These are phyloP conservation scores for Plasmodium fragile DNA, from an alignment of 169 alveolate genomes.

Conservation along the genomic window DNA sequence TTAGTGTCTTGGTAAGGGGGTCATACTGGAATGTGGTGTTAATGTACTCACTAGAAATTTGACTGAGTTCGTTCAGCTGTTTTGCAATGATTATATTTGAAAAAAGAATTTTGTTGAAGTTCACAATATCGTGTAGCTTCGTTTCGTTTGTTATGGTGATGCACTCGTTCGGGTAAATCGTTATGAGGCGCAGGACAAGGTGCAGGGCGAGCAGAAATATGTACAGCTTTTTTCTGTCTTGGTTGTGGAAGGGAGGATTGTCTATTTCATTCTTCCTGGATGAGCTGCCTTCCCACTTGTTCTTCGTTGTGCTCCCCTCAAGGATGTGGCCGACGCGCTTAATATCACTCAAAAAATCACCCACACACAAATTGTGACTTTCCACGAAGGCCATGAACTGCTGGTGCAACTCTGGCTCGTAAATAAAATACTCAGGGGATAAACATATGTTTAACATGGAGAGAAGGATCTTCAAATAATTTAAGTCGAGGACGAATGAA, in stretches of 20 bases:
- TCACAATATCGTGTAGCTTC: constrained; percentile 15
- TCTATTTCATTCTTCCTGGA: neutral
- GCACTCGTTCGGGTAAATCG: constrained; percentile 43
- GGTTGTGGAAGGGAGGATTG: neutral
- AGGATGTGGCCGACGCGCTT: neutral
- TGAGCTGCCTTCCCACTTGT: neutral
- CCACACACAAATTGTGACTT: constrained; percentile 18
- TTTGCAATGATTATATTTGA: constrained; percentile 35
- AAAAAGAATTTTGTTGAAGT: constrained; percentile 12
- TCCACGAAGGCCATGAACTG: constrained; percentile 27
- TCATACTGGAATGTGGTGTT: constrained; percentile 49
- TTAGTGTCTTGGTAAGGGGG: constrained; percentile 5
- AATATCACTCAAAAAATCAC: constrained; percentile 20
- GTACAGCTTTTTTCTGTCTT: constrained; percentile 13
- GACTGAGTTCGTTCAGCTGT: constrained; percentile 27
- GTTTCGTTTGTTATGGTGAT: constrained; percentile 37
- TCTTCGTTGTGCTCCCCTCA: neutral
- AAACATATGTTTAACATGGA: constrained; percentile 46
- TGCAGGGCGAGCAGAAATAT: constrained; percentile 32
- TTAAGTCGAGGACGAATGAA: constrained; percentile 4
- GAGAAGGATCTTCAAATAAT: constrained; percentile 36
- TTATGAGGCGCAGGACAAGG: constrained; percentile 11
- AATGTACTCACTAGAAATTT: neutral
- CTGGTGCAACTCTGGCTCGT: constrained; percentile 13
- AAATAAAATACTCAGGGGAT: constrained; percentile 55